Conservation (phyloP, 768 basidiomycete species). For the Omphalotus guepiniiformis region DNA sequence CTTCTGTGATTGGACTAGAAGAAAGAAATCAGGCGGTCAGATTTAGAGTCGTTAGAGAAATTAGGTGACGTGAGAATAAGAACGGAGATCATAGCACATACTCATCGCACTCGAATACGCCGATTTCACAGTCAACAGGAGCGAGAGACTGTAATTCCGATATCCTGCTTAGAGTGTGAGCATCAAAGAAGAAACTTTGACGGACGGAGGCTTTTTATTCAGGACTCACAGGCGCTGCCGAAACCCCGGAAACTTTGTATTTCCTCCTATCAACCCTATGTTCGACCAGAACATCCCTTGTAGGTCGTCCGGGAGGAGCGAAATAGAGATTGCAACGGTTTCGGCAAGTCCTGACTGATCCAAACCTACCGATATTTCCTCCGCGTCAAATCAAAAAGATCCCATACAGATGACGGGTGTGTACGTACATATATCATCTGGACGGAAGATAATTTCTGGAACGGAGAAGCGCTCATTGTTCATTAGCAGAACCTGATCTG, state of each 20-base stretch:
- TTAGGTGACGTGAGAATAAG: neutral
- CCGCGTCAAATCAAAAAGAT: slow-evolving; percentile 5
- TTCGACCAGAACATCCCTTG: slow-evolving; percentile 96
- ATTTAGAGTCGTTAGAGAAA: neutral
- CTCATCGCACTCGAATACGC: slow-evolving; percentile 70
- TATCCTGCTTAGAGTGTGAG: slow-evolving; percentile 43
- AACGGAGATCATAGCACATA: slow-evolving; percentile 38
- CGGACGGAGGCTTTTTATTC: slow-evolving; percentile 8
- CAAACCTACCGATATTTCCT: slow-evolving; percentile 59
- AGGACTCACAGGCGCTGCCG: slow-evolving; percentile 66
- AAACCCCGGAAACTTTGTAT: slow-evolving; percentile 71
- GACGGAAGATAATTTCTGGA: slow-evolving; percentile 90
- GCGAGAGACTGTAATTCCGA: slow-evolving; percentile 75
- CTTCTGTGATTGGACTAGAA: slow-evolving; percentile 60
- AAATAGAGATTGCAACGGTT: slow-evolving; percentile 73
- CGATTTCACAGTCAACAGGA: slow-evolving; percentile 75
- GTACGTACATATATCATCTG: slow-evolving; percentile 79
- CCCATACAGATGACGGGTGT: slow-evolving; percentile 8
- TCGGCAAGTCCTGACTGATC: slow-evolving; percentile 77
- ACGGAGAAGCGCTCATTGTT: slow-evolving; percentile 89
- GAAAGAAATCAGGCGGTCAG: slow-evolving; percentile 6
- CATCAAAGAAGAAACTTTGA: slow-evolving; percentile 15
- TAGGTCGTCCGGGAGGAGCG: slow-evolving; percentile 69
- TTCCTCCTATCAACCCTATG: slow-evolving; percentile 87
- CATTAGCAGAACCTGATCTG: slow-evolving; percentile 75